These are phyloP conservation scores for Sclerotinia sclerotiorum DNA, from an alignment of 2,329 filamentous ascomycete species.

Conservation along the genomic window DNA sequence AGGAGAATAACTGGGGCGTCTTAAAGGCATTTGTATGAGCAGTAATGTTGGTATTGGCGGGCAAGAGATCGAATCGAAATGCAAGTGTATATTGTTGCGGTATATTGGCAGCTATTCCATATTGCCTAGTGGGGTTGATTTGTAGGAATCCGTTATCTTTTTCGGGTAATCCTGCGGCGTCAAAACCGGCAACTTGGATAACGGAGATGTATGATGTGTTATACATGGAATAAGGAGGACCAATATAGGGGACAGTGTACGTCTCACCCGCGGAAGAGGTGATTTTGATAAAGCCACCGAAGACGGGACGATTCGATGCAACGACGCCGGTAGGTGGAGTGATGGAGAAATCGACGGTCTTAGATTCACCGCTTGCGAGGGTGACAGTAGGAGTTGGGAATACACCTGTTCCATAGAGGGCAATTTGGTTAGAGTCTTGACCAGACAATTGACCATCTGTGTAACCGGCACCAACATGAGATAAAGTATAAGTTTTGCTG, in stretches of 20 bases:
- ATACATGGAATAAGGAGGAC: constrained; percentile 35
- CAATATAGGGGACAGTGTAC: constrained; percentile 35
- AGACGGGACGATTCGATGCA: constrained; percentile 33
- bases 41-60: constrained; percentile 20
- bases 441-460: constrained; percentile 29
- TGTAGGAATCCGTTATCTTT: constrained; percentile 14
- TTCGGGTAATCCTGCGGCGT: neutral
- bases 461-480: constrained; percentile 35
- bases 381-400: constrained; percentile 31
- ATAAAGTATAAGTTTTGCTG: constrained; percentile 33
- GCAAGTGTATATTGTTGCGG: constrained; percentile 14
- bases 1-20: neutral
- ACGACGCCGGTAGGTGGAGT: constrained; percentile 28
- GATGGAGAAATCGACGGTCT: constrained; percentile 29
- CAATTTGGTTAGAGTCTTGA: constrained; percentile 29
- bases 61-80: constrained; percentile 22
- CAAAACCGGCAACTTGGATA: constrained; percentile 6
- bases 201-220: constrained; percentile 25
- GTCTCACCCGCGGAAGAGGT: constrained; percentile 26
- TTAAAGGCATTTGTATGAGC: constrained; percentile 9
- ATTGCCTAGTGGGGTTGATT: constrained; percentile 14
- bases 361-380: constrained; percentile 29
- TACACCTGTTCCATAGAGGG: constrained; percentile 32
- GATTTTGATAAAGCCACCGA: constrained; percentile 35
- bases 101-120: constrained; percentile 18